Evolutionary conservation across 75 land plant species (phyloP).

Genomic region (Cupressus sempervirens): DNA sequence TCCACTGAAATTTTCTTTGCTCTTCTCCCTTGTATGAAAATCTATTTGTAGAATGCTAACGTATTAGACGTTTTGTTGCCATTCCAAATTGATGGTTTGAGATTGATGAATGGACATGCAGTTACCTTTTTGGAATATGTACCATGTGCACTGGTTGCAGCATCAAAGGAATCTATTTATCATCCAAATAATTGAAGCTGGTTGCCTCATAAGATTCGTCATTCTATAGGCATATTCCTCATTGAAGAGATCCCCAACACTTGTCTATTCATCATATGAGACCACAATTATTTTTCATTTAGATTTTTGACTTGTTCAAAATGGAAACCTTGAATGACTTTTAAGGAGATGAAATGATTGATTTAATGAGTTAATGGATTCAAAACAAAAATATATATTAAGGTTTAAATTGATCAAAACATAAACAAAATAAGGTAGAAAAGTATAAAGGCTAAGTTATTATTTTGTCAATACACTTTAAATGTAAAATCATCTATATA

Average conservation of each 20-base stretch:
- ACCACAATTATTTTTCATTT: too few species aligned
- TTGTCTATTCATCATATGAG: constrained; percentile 25
- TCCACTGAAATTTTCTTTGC: too few species aligned
- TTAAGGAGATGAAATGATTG: too few species aligned
- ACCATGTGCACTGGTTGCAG: constrained; percentile 69
- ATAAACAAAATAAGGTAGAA: too few species aligned
- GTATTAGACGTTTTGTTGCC: constrained; percentile 79
- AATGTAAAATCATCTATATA: too few species aligned
- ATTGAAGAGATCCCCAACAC: constrained; percentile 64
- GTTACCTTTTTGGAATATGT: constrained; percentile 21
- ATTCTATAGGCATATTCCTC: constrained; percentile 36
- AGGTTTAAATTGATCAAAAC: too few species aligned
- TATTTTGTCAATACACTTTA: too few species aligned
- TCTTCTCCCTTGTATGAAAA: not conserved
- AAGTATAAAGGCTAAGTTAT: too few species aligned
- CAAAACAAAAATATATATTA: too few species aligned
- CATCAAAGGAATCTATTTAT: constrained; percentile 73
- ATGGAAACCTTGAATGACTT: too few species aligned
- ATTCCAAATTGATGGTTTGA: constrained; percentile 60
- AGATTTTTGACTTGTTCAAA: too few species aligned
- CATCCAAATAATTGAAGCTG: constrained; percentile 32
- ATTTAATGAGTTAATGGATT: too few species aligned
- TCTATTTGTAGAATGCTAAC: constrained; percentile 49
- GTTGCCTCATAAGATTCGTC: constrained; percentile 9
- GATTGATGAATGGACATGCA: constrained; percentile 14